Conservation (phyloP, 176 grass and related monocot genomes). For the Urochloa ruziziensis region DNA sequence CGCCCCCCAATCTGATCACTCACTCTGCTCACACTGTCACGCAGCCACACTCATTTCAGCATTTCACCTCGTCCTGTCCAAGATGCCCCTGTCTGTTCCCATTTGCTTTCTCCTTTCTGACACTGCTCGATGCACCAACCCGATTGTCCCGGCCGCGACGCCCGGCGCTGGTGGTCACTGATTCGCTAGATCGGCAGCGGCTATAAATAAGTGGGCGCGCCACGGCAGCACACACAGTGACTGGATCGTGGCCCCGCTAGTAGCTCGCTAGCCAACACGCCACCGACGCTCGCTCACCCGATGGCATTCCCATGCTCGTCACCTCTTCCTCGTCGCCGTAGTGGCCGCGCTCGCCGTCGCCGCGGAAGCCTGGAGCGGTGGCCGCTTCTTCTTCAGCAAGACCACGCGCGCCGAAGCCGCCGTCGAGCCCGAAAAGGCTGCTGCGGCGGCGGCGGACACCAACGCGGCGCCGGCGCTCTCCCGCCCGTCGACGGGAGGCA, state of each 20-base stretch:
- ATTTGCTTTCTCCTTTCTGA: not conserved
- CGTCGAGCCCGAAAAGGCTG: conserved; percentile 26
- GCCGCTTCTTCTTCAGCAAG: conserved; percentile 53
- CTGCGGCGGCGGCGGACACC: not conserved
- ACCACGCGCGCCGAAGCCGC: not conserved
- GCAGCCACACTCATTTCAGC: not conserved
- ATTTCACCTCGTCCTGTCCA: not conserved
- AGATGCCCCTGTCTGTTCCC: not conserved
- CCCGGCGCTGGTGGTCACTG: not conserved
- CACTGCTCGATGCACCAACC: not conserved
- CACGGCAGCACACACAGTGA: not conserved
- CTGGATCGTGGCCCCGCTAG: not conserved
- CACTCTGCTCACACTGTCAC: not conserved
- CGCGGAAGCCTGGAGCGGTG: conserved; percentile 34
- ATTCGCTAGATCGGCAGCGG: not conserved
- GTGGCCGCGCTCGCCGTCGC: not conserved
- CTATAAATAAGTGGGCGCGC: conserved; percentile 29
- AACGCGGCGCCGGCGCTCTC: conserved; percentile 23
- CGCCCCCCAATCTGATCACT: not conserved
- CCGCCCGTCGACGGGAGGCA: conserved; percentile 23
- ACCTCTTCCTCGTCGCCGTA: conserved; percentile 21
- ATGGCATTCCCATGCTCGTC: conserved; percentile 6
- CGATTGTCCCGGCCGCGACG: not conserved
- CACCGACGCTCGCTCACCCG: conserved; percentile 21
- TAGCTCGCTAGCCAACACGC: not conserved